Evolutionary conservation across 2,329 filamentous ascomycete genomes (phyloP).

Genomic region (Xylariaceae sp.): DNA sequence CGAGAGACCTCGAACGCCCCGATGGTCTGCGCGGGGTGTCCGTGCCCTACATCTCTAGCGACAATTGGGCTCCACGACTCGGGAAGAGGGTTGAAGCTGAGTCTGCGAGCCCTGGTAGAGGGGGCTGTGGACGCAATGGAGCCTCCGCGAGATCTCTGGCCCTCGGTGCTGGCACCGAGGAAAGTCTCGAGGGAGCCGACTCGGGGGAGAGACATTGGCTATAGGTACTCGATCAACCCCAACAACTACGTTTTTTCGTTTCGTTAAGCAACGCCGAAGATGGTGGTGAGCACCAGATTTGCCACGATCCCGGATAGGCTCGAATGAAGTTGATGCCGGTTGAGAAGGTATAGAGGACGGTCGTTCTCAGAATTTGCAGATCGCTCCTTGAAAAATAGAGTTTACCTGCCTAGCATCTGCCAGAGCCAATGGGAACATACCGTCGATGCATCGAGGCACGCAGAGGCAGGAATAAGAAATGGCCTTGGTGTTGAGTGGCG

Average conservation of each 20-base stretch:
- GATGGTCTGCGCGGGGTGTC: constrained; percentile 41
- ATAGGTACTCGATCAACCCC: not conserved
- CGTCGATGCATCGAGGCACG: not conserved
- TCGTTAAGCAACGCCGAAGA: not conserved
- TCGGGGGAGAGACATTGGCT: constrained; percentile 49
- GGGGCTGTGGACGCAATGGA: constrained; percentile 36
- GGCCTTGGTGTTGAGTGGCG: not conserved
- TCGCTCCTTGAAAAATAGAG: not conserved
- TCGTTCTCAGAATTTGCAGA: not conserved
- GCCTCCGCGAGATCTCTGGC: constrained; percentile 38
- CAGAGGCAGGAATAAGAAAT: not conserved
- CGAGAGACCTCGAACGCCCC: constrained; percentile 51
- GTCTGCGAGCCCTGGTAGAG: constrained; percentile 46
- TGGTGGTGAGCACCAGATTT: not conserved
- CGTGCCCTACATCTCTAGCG: constrained; percentile 37
- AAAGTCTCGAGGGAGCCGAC: constrained; percentile 53
- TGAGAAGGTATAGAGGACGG: not conserved
- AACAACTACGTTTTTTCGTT: not conserved
- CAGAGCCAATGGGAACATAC: not conserved
- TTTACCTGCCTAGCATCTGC: not conserved
- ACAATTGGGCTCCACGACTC: constrained; percentile 47
- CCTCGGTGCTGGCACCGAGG: constrained; percentile 38
- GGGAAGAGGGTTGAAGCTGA: constrained; percentile 53
- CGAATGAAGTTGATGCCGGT: not conserved
- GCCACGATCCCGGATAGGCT: not conserved